Evolutionary conservation across 2,329 filamentous ascomycete species (phyloP).

Genomic region (Diplocarpon mali): DNA sequence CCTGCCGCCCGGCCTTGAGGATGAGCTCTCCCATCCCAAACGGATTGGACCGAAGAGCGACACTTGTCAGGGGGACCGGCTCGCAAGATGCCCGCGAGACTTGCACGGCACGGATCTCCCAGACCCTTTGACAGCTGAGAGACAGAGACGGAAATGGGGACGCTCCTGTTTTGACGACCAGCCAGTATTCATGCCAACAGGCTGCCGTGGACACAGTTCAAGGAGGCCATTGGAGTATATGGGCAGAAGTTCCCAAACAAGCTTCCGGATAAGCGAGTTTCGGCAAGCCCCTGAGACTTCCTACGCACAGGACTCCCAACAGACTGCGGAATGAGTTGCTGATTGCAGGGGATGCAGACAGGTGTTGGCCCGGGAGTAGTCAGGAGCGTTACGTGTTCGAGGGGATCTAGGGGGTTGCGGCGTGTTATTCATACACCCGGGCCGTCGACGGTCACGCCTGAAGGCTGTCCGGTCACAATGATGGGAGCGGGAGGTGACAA

Average conservation of each 20-base stretch:
- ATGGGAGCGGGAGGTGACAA: neutral
- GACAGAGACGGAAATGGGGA: conserved; percentile 18
- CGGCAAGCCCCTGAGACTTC: conserved; percentile 21
- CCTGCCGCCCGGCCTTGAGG: conserved; percentile 4
- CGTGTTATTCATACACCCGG: too few relatives aligned
- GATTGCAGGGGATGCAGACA: too few relatives aligned
- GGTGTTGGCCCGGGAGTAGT: too few relatives aligned
- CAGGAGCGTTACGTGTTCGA: too few relatives aligned
- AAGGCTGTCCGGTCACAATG: too few relatives aligned
- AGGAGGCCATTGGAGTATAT: neutral
- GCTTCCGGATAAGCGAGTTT: conserved; percentile 33
- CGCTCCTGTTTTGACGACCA: conserved; percentile 15
- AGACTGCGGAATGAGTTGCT: conserved; percentile 1
- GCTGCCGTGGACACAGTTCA: conserved; percentile 7
- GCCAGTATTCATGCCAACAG: conserved; percentile 14
- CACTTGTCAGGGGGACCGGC: too few relatives aligned
- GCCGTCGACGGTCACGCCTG: too few relatives aligned
- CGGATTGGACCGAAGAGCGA: neutral
- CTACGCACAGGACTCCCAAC: conserved; percentile 12
- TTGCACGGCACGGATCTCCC: too few relatives aligned
- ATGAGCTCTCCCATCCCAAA: conserved; percentile 8
- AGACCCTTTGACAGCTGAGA: too few relatives aligned
- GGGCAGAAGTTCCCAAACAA: conserved; percentile 25
- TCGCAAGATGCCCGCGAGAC: too few relatives aligned
- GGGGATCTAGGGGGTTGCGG: too few relatives aligned